phyloP scores from a whole-genome alignment of 1,284 basidiomycete genomes.

The Moesziomyces sp. region DNA sequence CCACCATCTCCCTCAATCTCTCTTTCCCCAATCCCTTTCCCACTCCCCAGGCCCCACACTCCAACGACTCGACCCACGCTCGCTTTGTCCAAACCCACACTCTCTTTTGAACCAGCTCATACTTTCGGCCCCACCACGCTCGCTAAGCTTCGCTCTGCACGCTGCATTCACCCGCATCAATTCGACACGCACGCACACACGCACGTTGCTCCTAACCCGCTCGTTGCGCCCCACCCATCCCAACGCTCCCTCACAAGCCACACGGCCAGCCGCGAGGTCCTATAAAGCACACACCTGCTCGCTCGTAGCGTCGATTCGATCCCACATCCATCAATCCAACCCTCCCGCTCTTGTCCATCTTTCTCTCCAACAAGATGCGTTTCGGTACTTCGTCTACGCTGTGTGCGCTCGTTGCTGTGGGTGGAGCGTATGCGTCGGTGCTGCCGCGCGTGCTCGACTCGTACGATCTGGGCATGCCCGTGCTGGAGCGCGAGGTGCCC shows the following conservation, averaged over 20 bases:
- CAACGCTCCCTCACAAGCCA: too few relatives aligned
- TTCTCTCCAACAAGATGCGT: slow-evolving; percentile 22
- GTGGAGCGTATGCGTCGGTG: slow-evolving; percentile 36
- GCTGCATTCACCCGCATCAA: background rate
- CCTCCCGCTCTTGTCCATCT: background rate
- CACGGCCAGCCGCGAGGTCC: too few relatives aligned
- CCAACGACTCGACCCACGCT: slow-evolving; percentile 6
- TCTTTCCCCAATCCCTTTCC: slow-evolving; percentile 1
- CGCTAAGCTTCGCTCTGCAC: background rate
- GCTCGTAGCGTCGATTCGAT: background rate
- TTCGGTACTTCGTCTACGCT: slow-evolving; percentile 27
- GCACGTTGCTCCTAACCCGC: too few relatives aligned
- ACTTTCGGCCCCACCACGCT: background rate
- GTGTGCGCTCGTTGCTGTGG: slow-evolving; percentile 32
- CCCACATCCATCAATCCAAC: background rate
- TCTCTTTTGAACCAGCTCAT: background rate
- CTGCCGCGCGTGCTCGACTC: slow-evolving; percentile 33
- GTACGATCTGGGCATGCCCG: slow-evolving; percentile 40
- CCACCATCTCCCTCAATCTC: slow-evolving; percentile 15
- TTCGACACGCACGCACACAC: too few relatives aligned
- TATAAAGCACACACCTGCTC: background rate
- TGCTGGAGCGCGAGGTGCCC: slow-evolving; percentile 40
- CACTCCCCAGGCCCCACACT: background rate
- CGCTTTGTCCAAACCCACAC: slow-evolving; percentile 18
- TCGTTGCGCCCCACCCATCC: too few relatives aligned